Evolutionary conservation across 225 moss, liverwort and hornwort species (phyloP).

Genomic region (Neckera pumila): DNA sequence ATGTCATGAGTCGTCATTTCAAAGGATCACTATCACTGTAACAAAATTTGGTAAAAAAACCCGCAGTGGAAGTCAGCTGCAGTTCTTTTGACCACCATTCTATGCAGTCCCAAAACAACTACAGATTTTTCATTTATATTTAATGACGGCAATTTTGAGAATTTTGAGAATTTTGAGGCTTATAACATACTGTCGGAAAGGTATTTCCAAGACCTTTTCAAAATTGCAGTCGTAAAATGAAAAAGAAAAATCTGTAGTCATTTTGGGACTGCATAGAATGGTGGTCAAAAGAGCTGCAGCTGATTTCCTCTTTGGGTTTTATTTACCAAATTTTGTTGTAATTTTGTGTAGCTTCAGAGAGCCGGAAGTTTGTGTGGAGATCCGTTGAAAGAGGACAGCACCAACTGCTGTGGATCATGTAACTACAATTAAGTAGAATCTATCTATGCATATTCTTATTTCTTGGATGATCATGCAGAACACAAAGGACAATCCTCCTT

Average conservation of each 20-base stretch:
- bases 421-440: background rate
- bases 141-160: background rate
- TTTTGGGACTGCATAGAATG: background rate
- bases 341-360: background rate
- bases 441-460: background rate
- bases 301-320: background rate
- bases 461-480: conserved; percentile 51
- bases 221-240: too few relatives aligned
- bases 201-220: too few relatives aligned
- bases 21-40: background rate
- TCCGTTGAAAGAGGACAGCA: background rate
- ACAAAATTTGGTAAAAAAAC: background rate
- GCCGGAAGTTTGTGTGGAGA: background rate
- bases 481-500: conserved; percentile 95
- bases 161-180: background rate
- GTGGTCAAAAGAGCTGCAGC: background rate
- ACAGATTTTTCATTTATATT: background rate
- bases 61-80: background rate
- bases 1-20: background rate
- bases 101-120: background rate
- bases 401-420: background rate
- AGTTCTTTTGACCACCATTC: background rate
- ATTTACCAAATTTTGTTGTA: background rate
- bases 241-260: background rate
- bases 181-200: too few relatives aligned